Percentiles rank a stretch among this genome's conserved stretches.
phyloP scores from a whole-genome alignment of 2,329 filamentous ascomycete genomes.

The Remersonia thermophila region DNA sequence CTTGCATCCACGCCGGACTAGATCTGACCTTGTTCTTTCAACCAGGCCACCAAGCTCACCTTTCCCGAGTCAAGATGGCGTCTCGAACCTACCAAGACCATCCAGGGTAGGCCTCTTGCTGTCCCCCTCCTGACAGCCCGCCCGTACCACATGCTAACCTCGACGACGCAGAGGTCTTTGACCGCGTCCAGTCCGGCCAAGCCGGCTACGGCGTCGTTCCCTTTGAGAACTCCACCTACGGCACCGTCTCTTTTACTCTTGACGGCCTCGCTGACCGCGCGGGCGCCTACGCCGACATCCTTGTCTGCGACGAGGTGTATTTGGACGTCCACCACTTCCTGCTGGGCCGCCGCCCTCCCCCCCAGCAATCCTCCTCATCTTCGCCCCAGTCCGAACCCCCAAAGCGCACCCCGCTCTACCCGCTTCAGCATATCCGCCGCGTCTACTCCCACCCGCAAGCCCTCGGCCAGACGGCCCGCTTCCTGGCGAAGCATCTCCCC shows the following conservation, averaged over 20 bases:
- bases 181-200: constrained; percentile 54
- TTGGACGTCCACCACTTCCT: constrained; percentile 82
- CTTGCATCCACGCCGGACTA: no score
- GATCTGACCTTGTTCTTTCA: neutral
- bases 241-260: constrained; percentile 78
- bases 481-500: constrained; percentile 58
- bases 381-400: constrained; percentile 20
- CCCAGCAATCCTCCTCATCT: constrained; percentile 31
- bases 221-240: constrained; percentile 93
- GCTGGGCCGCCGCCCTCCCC: constrained; percentile 37
- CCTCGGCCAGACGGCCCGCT: constrained; percentile 77
- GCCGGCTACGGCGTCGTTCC: constrained; percentile 71
- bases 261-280: constrained; percentile 74
- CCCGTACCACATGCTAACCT: neutral
- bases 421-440: constrained; percentile 52
- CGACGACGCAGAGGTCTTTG: constrained; percentile 58
- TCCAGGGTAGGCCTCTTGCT: constrained; percentile 28
- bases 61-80: constrained; percentile 38
- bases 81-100: constrained; percentile 38
- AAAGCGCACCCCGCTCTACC: constrained; percentile 28
- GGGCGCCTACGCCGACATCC: constrained; percentile 50
- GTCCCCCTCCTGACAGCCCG: no score
- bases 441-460: constrained; percentile 93
- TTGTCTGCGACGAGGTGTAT: constrained; percentile 74
- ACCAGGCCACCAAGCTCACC: constrained; percentile 23